A percentile compares a stretch with the other conserved stretches of the same genome.
phyloP scores from a whole-genome alignment of 1,284 basidiomycete genomes.

The Trametes sp. region DNA sequence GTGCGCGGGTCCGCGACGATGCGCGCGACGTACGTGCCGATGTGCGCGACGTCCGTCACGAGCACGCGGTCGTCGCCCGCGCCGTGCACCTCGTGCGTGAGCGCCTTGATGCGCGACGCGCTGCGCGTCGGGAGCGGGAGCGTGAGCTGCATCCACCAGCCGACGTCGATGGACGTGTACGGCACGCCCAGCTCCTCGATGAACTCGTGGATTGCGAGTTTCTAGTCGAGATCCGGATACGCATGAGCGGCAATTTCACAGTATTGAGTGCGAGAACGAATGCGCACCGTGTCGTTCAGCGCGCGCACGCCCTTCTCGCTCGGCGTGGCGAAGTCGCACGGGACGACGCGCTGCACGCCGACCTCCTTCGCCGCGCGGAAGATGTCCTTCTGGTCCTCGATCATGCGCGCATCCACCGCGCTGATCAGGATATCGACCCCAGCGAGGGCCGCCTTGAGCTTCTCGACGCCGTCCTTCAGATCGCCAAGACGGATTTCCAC shows the following conservation, averaged over 20 bases:
- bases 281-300: slow-evolving; percentile 27
- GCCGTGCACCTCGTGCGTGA: slow-evolving; percentile 16
- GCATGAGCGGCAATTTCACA: not conserved
- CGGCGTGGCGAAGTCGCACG: slow-evolving; percentile 26
- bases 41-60: slow-evolving; percentile 26
- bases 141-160: slow-evolving; percentile 29
- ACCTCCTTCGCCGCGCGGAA: slow-evolving; percentile 31
- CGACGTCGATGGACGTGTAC: slow-evolving; percentile 27
- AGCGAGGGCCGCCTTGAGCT: slow-evolving; percentile 16
- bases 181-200: slow-evolving; percentile 18
- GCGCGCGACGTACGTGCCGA: slow-evolving; percentile 34
- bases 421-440: slow-evolving; percentile 32
- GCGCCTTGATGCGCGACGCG: not conserved
- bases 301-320: slow-evolving; percentile 10
- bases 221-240: not conserved
- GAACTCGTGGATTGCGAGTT: slow-evolving; percentile 18
- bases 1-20: slow-evolving; percentile 39
- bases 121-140: slow-evolving; percentile 17
- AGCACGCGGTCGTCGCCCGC: slow-evolving; percentile 26
- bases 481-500: slow-evolving; percentile 31
- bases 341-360: too few relatives aligned
- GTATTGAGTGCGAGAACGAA: not conserved
- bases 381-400: slow-evolving; percentile 28
- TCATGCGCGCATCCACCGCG: slow-evolving; percentile 5
- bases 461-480: slow-evolving; percentile 17